phyloP scores from a whole-genome alignment of 2,329 filamentous ascomycete species.

The Neophaeococcomyces aloes region DNA sequence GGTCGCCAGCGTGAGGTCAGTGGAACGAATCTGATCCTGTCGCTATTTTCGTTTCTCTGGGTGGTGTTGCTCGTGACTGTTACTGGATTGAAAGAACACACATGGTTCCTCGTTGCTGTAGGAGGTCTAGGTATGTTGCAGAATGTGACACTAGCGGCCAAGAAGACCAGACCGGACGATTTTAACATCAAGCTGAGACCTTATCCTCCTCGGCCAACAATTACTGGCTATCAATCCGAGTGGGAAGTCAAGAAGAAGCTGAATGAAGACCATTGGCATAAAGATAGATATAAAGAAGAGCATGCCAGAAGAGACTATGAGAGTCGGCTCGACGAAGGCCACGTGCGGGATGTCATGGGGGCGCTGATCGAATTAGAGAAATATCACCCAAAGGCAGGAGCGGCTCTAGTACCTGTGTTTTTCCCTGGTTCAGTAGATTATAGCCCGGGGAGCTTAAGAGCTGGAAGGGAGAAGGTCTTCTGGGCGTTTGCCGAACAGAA shows the following conservation, averaged over 20 bases:
- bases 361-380: constrained; percentile 25
- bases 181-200: no score
- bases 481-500: no score
- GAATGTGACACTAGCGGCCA: constrained; percentile 30
- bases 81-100: constrained; percentile 27
- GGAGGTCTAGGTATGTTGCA: constrained; percentile 34
- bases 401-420: constrained; percentile 19
- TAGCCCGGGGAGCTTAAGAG: no score
- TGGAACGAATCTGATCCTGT: constrained; percentile 18
- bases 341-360: constrained; percentile 27
- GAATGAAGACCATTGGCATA: no score
- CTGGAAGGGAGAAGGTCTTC: no score
- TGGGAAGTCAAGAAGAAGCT: no score
- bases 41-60: constrained; percentile 29
- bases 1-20: constrained; percentile 15
- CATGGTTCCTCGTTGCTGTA: constrained; percentile 34
- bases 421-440: no score
- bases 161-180: constrained; percentile 22
- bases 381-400: constrained; percentile 24
- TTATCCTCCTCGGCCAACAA: no score
- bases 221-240: no score
- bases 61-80: constrained; percentile 33
- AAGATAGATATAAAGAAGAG: no score
- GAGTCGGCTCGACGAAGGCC: no score
- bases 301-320: no score